Conservation (phyloP, 108 stramenopile species). For the Aurantiochytrium sp. region DNA sequence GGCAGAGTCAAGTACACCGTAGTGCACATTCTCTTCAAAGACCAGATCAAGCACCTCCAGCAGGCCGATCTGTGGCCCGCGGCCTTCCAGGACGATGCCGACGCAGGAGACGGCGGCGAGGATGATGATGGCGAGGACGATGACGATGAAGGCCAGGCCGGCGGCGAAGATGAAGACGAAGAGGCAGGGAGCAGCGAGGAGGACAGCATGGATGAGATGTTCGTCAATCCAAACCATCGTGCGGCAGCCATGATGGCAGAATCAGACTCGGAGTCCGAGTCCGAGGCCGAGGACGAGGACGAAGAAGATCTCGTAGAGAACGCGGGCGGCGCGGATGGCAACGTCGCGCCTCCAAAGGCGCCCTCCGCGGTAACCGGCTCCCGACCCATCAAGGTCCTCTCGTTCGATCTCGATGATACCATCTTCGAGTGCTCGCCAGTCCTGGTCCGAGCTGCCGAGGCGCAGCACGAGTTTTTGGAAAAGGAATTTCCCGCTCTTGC, state of each 20-base stretch:
- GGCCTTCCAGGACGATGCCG: constrained; percentile 38
- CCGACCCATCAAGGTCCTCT: not conserved
- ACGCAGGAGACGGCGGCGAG: constrained; percentile 47
- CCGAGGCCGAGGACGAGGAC: not conserved
- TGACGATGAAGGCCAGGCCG: not conserved
- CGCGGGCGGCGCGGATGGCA: not conserved
- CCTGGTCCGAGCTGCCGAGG: not conserved
- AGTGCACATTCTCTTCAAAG: constrained; percentile 82
- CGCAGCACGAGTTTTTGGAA: not conserved
- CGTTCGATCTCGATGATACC: constrained; percentile 6
- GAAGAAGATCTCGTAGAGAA: not conserved
- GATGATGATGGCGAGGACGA: constrained; percentile 33
- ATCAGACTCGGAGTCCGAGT: not conserved
- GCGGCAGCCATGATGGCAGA: not conserved
- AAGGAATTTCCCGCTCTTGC: not conserved
- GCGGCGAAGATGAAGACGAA: not conserved
- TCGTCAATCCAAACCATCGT: not conserved
- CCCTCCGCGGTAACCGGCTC: not conserved
- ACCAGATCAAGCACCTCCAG: constrained; percentile 86
- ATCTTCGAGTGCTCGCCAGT: constrained; percentile 10
- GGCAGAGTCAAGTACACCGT: constrained; percentile 46
- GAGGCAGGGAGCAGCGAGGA: not conserved
- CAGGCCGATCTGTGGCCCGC: constrained; percentile 76
- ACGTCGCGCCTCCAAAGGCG: not conserved
- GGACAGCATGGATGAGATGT: not conserved